phyloP scores from a whole-genome alignment of 805 yeast genomes.

The Scheffersomyces spartinae region DNA sequence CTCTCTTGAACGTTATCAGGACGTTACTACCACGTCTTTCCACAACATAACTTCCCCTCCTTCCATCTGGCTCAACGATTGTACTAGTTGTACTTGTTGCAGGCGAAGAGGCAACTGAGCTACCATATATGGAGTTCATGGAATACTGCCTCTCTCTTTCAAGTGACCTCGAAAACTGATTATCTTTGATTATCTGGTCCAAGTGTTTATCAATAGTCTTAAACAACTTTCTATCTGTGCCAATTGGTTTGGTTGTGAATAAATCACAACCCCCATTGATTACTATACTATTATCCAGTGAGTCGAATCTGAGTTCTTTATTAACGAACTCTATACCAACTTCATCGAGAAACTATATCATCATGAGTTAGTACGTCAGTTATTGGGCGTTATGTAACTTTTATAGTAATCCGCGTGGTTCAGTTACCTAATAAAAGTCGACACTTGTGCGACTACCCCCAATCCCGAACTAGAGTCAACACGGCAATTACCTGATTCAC shows the following conservation, averaged over 20 bases:
- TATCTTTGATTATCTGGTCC: conserved; percentile 38
- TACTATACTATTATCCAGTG: conserved; percentile 30
- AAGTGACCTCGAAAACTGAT: conserved; percentile 25
- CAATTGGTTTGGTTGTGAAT: conserved; percentile 88
- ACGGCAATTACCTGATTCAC: too few species aligned
- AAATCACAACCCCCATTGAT: conserved; percentile 86
- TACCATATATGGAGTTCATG: conserved; percentile 22
- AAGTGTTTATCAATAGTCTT: conserved; percentile 78
- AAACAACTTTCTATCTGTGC: conserved; percentile 79
- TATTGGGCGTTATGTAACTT: too few species aligned
- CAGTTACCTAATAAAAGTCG: too few species aligned
- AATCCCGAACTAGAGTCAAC: too few species aligned
- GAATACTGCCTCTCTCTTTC: conserved; percentile 29
- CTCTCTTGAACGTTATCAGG: conserved; percentile 13
- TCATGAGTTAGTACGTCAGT: too few species aligned
- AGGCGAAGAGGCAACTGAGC: conserved; percentile 27
- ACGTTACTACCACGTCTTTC: conserved; percentile 17
- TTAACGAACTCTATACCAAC: conserved; percentile 35
- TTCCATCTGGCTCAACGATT: conserved; percentile 4
- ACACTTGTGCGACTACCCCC: too few species aligned
- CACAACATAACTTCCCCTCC: conserved; percentile 14
- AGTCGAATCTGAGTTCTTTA: conserved; percentile 29
- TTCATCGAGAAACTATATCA: conserved; percentile 31
- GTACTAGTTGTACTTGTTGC: conserved; percentile 6
- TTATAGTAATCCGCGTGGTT: too few species aligned